Base-by-base conservation (phyloP, 768 basidiomycete species). In the Kwoniella sp. region DNA sequence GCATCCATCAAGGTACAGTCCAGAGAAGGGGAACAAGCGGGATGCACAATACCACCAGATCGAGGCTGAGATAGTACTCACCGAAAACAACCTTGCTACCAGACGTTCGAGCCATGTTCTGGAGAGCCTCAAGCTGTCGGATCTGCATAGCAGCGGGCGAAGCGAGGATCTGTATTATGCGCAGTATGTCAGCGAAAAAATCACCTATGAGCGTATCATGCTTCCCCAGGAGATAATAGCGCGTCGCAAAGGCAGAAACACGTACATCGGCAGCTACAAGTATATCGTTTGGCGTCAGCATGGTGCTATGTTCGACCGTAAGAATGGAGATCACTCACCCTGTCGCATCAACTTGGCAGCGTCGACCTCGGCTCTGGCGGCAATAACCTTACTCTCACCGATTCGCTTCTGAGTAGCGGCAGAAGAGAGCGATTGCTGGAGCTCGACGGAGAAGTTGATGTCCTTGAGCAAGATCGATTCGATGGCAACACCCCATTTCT, bases 111-210 rank as follows among this genome's bases (percentile, higher is more conserved):
- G 94, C 91, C 94, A 98, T 98, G 75, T 87, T 85, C 85, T 96
- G 93, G 69, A 97, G 86, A 54, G 93, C 92, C 81, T 99, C 95
- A 68, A 98, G 86, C 79, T 97, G 95, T 65, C 95, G 86, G 79
- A 97, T 97, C 82, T 96, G 93, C 93, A 97, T 96, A 60, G 95
- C 95, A 23, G 95, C 94, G 9, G 93, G 93, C 12, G 89, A 91
- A 23, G 93, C 92, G 37, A 79, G 75, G 66, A 81, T 79, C 69
- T 77, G 25, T 26, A 20, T n/a, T 23, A 17, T 17, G 48, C 5
- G 20, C 7, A 26, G n/a, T n/a, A 51, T 51, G 48, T 51, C 48
- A 51, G 52, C 28, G 45, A 64, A 37, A 22, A 7, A 11, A 3
- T 11, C 38, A 5, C 22, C 5, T 15, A 20, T 29, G 15, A 37